phyloP scores from a whole-genome alignment of 805 yeast species.

The Alloascoidea africana region DNA sequence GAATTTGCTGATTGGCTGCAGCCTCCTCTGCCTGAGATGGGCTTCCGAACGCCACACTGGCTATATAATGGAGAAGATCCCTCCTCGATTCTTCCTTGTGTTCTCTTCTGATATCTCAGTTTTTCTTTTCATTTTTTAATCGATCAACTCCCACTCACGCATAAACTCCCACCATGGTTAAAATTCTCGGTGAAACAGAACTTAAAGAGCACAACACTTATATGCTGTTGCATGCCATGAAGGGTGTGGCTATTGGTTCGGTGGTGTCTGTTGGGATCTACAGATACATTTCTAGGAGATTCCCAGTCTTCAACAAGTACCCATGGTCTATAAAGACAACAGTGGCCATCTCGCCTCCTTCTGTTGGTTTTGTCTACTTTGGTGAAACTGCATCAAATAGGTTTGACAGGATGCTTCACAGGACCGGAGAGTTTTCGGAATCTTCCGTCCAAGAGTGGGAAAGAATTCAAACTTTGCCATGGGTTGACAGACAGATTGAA shows the following conservation, averaged over 20 bases:
- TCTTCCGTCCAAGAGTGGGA: conserved; percentile 27
- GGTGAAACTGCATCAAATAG: conserved; percentile 59
- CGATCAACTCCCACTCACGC: no score
- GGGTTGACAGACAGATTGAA: conserved; percentile 33
- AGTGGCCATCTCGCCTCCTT: conserved; percentile 52
- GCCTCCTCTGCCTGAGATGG: no score
- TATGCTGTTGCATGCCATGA: conserved; percentile 11
- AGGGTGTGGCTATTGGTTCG: conserved; percentile 45
- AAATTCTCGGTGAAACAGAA: background rate
- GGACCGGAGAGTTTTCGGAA: conserved; percentile 24
- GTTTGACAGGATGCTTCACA: conserved; percentile 49
- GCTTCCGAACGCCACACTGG: no score
- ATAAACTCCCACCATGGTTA: no score
- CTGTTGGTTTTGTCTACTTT: conserved; percentile 39
- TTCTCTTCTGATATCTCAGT: no score
- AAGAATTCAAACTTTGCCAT: conserved; percentile 35
- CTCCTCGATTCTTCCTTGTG: no score
- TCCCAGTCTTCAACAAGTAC: conserved; percentile 17
- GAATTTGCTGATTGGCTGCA: no score
- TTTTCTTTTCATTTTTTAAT: no score
- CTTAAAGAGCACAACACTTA: background rate
- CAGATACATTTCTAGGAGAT: conserved; percentile 28
- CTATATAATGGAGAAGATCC: no score
- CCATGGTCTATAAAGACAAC: conserved; percentile 53
- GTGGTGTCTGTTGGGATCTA: conserved; percentile 38